A percentile compares a stretch with the other conserved stretches of the same genome.
These are phyloP conservation scores for Fusarium sp. DNA, from an alignment of 2,329 filamentous ascomycete genomes.

Conservation along the genomic window DNA sequence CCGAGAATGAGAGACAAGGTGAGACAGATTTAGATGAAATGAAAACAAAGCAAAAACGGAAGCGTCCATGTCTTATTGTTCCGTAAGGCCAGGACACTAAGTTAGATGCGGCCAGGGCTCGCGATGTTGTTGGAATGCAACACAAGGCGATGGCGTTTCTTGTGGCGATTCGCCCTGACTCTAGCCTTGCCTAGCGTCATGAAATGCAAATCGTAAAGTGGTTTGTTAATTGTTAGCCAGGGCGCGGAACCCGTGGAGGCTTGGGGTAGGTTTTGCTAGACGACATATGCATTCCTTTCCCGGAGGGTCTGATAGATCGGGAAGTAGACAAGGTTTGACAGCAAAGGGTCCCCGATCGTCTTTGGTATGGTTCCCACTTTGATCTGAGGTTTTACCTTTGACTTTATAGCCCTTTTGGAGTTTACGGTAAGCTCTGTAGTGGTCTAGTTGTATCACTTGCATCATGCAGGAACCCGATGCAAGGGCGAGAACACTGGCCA, in stretches of 20 bases:
- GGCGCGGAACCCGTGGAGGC: background rate
- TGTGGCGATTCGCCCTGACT: conserved; percentile 15
- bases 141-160: conserved; percentile 1
- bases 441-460: background rate
- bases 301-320: background rate
- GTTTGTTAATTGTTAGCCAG: background rate
- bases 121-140: conserved; percentile 17
- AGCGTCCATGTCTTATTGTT: conserved; percentile 23
- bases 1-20: conserved; percentile 14
- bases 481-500: background rate
- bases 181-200: background rate
- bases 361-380: background rate
- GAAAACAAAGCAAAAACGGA: conserved; percentile 12
- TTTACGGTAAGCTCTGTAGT: background rate
- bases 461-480: conserved; percentile 28
- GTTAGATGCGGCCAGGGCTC: conserved; percentile 19
- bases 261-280: conserved; percentile 15
- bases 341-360: conserved; percentile 4
- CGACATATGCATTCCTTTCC: conserved; percentile 21
- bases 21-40: conserved; percentile 2
- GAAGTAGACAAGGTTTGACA: conserved; percentile 16
- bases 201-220: conserved; percentile 9
- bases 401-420: background rate
- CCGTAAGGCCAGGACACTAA: conserved; percentile 2
- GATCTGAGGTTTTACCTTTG: background rate